Conservation (phyloP, 257 asterid species). For the Scutellaria galericulata region DNA sequence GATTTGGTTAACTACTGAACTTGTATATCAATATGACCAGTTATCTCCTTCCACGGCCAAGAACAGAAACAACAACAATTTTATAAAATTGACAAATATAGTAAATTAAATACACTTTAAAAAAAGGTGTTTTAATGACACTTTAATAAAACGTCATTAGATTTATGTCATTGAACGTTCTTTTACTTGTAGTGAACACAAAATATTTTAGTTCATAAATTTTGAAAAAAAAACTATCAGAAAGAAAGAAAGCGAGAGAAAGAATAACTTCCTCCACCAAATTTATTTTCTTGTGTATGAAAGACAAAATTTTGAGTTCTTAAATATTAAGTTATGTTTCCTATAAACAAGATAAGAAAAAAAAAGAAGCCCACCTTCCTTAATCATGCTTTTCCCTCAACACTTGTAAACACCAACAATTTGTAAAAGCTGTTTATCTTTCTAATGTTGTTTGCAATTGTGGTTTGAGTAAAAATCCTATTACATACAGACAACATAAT, state of each 20-base stretch:
- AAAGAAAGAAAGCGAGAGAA: background rate
- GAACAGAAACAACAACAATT: too few species aligned
- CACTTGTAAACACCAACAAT: background rate
- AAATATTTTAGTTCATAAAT: too few species aligned
- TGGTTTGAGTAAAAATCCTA: background rate
- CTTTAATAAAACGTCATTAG: too few species aligned
- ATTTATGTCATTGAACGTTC: too few species aligned
- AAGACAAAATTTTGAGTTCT: constrained; percentile 17
- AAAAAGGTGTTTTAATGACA: too few species aligned
- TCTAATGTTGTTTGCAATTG: background rate
- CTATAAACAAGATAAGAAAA: constrained; percentile 6
- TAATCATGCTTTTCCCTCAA: background rate
- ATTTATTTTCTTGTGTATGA: background rate
- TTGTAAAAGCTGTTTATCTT: background rate
- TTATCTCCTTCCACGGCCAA: too few species aligned
- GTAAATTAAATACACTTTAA: too few species aligned
- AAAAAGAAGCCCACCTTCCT: background rate
- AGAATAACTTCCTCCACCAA: background rate
- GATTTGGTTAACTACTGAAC: too few species aligned
- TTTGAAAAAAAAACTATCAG: too few species aligned
- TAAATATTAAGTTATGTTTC: constrained; percentile 20
- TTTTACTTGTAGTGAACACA: too few species aligned
- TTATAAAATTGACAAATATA: too few species aligned
- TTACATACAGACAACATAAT: background rate
- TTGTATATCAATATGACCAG: too few species aligned